Base-by-base conservation (phyloP, 2,329 filamentous ascomycete genomes). In the Colletotrichum lini region DNA sequence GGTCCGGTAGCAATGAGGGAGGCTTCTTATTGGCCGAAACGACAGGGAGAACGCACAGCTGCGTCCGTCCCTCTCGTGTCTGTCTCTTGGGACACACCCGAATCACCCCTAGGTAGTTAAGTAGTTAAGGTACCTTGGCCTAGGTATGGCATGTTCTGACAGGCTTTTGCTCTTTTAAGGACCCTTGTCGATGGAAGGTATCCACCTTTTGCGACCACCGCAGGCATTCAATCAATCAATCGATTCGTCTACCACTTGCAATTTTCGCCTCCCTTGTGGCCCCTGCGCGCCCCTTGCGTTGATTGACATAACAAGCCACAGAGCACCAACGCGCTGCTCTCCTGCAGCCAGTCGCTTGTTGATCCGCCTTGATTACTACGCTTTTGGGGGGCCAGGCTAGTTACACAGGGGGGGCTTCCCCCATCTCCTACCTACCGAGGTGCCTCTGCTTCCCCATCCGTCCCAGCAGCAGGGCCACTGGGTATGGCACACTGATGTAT, bases 1-100 rank as follows among this genome's bases (percentile, higher is more conserved):
- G 18, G 21, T 35, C 21, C 35, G 16, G 53, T 18, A 57, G 21
- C 12, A 30, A 2, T 13, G 15, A 21, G 15, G 18, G 8, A 38
- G 16, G 12, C 35, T 21, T 30, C 35, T 52, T 10, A 60, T 35
- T 65, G 62, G 52, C 3, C n/a, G 4, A 26, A 18, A 30, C 7
- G 45, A 23, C 63, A 65, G 63, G 63, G 63, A 65, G 54, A 40
- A 40, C 54, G 45, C 64, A 61, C 56, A 35, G 35, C 56, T 67
- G 56, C 35, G 44, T 38, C 56, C 23, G 44, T 49, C 56, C 35
- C 52, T 60, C 57, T 47, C 56, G 45, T 61, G 62, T 61, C 45
- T 47, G 49, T n/a, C n/a, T 35, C 13, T 23, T 40, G 8, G 53
- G 4, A 30, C 26, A 35, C 30, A 35, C 30, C 30, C 30, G 30